Conservation (phyloP, 2,329 filamentous ascomycete species). For the Neofusicoccum laricinum region DNA sequence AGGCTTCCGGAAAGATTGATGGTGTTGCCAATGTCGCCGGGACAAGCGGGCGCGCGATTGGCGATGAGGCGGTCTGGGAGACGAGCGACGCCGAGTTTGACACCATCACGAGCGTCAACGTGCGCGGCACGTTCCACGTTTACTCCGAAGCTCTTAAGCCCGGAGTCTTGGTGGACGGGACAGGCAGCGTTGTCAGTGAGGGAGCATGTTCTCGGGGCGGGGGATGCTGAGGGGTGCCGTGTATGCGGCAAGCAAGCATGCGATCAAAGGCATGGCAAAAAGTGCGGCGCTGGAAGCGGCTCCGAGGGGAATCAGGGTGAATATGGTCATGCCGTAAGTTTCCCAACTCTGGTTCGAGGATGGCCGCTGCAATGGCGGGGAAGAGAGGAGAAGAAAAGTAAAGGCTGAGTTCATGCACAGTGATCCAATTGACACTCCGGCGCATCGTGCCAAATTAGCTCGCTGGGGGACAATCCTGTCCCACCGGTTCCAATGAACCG, state of each 20-base stretch:
- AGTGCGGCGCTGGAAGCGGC: not conserved
- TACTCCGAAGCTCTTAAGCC: not conserved
- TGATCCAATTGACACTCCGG: too few species aligned
- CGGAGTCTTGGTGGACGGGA: not conserved
- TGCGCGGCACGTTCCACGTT: not conserved
- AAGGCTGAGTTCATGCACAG: too few species aligned
- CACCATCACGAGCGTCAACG: not conserved
- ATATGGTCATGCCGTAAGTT: not conserved
- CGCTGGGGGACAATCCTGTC: too few species aligned
- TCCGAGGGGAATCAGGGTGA: not conserved
- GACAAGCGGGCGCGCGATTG: not conserved
- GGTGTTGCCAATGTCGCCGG: not conserved
- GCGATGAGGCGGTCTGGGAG: not conserved
- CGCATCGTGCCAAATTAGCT: too few species aligned
- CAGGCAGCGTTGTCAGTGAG: not conserved
- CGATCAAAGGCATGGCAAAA: not conserved
- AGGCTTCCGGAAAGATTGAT: not conserved
- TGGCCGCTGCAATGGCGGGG: too few species aligned
- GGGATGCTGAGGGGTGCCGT: not conserved
- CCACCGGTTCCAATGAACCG: too few species aligned
- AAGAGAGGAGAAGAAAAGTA: too few species aligned
- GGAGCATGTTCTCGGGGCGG: not conserved
- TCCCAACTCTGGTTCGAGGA: too few species aligned
- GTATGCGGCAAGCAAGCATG: not conserved
- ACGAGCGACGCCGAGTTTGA: not conserved